These are phyloP conservation scores for Boletus subparvulus DNA, from an alignment of 768 basidiomycete species.

Conservation along the genomic window DNA sequence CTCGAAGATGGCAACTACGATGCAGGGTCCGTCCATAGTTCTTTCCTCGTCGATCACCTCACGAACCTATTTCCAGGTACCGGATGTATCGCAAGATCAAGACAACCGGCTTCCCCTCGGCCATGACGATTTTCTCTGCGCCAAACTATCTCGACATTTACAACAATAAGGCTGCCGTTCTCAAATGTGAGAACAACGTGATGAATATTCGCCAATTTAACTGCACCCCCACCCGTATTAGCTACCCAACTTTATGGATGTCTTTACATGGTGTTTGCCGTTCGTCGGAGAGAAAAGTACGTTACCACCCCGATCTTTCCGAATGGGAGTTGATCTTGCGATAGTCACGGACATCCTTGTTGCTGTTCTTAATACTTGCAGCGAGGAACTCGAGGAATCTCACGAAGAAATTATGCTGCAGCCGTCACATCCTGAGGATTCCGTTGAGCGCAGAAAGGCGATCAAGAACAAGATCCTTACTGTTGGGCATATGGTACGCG, in stretches of 20 bases:
- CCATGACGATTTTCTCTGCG: conserved; percentile 99
- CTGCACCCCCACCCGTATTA: conserved; percentile 94
- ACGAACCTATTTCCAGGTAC: conserved; percentile 50
- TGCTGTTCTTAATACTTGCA: conserved; percentile 92
- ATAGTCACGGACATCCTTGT: conserved; percentile 98
- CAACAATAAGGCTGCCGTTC: conserved; percentile 94
- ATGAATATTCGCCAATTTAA: conserved; percentile 99
- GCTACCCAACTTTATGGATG: conserved; percentile 99
- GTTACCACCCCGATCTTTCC: neutral
- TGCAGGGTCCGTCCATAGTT: conserved; percentile 68
- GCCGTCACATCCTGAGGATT: conserved; percentile 40
- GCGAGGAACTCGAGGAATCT: conserved; percentile 89
- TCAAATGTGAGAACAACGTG: conserved; percentile 98
- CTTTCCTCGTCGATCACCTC: conserved; percentile 32
- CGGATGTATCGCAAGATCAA: conserved; percentile 99
- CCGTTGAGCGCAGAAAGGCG: conserved; percentile 75
- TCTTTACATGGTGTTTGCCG: conserved; percentile 97
- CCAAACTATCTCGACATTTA: conserved; percentile 75
- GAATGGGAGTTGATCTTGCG: conserved; percentile 3
- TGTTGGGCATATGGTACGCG: conserved; percentile 92
- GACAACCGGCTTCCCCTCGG: conserved; percentile 97
- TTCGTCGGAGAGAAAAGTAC: conserved; percentile 98
- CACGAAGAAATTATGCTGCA: conserved; percentile 46
- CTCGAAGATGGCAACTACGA: conserved; percentile 98
- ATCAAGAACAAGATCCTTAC: conserved; percentile 99